Evolutionary conservation across 345 rosid species (phyloP), one percentile per base, ranked within the genome.

Genomic region (Atalantia buxifolia): DNA sequence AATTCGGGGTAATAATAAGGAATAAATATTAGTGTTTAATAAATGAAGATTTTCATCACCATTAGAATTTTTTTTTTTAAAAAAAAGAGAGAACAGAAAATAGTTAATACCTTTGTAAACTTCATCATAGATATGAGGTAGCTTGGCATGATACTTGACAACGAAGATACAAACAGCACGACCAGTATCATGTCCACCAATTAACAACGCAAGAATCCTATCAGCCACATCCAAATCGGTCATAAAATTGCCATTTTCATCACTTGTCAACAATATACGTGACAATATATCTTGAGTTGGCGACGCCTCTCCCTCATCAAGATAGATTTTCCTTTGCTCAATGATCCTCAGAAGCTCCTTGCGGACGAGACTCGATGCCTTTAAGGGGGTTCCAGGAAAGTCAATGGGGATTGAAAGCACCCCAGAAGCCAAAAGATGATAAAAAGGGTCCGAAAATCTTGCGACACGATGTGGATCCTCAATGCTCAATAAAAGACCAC

Each of bases 401-500:
- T 79, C 61, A 2, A 73, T 8, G 14, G 78, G 82, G 8, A 66
- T 12, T 1, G 74, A 33, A 19, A 73, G 38, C 57, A 79, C 9
- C 66, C 77, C 81, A 1, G 77, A 45, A 27, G 68, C 81, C 66
- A 73, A 28, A 27, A 10, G 18, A 65, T 56, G 10, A 36, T 36
- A 36, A 28, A 73, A 79, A n/a, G 81, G 61, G 7, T 5, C 59
- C 0, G 66, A 36, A 7, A 72, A 72, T 5, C 21, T 38, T 0
- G 31, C 67, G 2, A 79, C 76, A 4, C 16, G 50, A 1, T 53
- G 0, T 0, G 73, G 68, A 57, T 79, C 81, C 14, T 73, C 77
- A 1, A 79, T n/a, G 72, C 85, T 88, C 2, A 86, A 53, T 19
- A 88, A 86, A 66, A 80, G n/a, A 1, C 82, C 69, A n/a, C 89